These are phyloP conservation scores for Calonectria pauciramosa DNA, from an alignment of 2,329 filamentous ascomycete species.

Conservation along the genomic window DNA sequence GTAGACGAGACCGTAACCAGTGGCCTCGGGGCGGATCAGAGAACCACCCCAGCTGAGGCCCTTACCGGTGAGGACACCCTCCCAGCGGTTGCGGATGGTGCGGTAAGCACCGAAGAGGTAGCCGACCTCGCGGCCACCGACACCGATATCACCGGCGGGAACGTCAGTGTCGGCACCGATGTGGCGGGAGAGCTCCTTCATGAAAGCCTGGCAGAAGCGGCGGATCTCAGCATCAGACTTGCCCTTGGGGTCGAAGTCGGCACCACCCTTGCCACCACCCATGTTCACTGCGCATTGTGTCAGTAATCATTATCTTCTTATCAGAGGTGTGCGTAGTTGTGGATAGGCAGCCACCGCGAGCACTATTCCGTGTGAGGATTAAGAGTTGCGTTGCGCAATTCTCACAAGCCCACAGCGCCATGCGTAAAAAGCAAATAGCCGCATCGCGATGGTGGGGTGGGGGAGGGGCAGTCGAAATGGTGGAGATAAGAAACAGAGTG, in stretches of 20 bases:
- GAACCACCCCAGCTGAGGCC: conserved; percentile 92
- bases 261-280: conserved; percentile 97
- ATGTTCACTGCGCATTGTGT: conserved; percentile 66
- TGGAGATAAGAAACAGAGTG: conserved; percentile 23
- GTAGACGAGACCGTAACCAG: conserved; percentile 96
- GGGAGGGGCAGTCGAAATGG: background rate
- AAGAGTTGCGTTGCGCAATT: background rate
- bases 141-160: conserved; percentile 96
- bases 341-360: background rate
- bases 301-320: conserved; percentile 25
- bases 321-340: background rate
- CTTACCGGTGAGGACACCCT: conserved; percentile 97
- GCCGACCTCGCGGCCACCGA: conserved; percentile 91
- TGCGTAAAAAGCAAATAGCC: conserved; percentile 14
- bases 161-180: conserved; percentile 97
- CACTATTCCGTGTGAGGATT: background rate
- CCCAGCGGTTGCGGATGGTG: conserved; percentile 88
- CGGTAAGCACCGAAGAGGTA: conserved; percentile 97
- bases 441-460: background rate
- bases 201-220: conserved; percentile 96
- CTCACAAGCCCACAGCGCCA: background rate
- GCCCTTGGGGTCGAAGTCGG: conserved; percentile 99
- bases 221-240: conserved; percentile 98
- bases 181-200: conserved; percentile 95
- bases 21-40: conserved; percentile 96